Evolutionary conservation across 2,329 filamentous ascomycete genomes (phyloP).

Genomic region (Thelonectria olida): DNA sequence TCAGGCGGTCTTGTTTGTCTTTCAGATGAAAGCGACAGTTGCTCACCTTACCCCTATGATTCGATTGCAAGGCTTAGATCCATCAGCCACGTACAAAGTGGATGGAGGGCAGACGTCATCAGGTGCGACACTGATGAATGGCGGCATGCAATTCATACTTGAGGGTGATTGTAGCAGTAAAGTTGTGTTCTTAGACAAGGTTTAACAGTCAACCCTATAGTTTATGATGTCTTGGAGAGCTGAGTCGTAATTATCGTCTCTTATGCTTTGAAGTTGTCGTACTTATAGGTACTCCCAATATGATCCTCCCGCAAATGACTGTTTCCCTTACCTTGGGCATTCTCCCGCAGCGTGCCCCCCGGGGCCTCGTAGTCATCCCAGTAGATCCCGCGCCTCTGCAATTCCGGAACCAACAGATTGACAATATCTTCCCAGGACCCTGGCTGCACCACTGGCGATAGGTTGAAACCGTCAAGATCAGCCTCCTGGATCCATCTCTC

Average conservation of each 20-base stretch:
- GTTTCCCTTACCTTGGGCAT: constrained; percentile 3
- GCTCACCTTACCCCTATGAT: constrained; percentile 64
- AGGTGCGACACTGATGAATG: constrained; percentile 70
- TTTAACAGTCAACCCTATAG: too few relatives aligned
- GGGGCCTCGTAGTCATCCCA: constrained; percentile 3
- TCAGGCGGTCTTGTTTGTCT: constrained; percentile 65
- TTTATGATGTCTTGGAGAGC: too few relatives aligned
- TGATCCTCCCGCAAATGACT: not conserved
- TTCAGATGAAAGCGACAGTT: constrained; percentile 61
- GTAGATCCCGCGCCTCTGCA: constrained; percentile 15
- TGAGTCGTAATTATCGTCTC: too few relatives aligned
- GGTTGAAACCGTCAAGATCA: constrained; percentile 29
- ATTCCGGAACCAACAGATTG: constrained; percentile 22
- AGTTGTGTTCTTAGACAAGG: constrained; percentile 62
- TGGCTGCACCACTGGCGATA: constrained; percentile 22
- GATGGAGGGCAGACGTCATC: constrained; percentile 62
- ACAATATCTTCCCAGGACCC: constrained; percentile 24
- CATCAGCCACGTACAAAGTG: constrained; percentile 61
- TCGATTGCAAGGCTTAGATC: constrained; percentile 65
- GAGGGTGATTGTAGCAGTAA: constrained; percentile 64
- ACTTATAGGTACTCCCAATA: not conserved
- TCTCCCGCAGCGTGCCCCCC: constrained; percentile 13
- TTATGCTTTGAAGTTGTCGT: not conserved
- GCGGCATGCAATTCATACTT: constrained; percentile 64
- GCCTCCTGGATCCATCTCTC: constrained; percentile 25